These are phyloP conservation scores for Acephala macrosclerotiorum DNA, from an alignment of 2,329 filamentous ascomycete genomes.

Conservation along the genomic window DNA sequence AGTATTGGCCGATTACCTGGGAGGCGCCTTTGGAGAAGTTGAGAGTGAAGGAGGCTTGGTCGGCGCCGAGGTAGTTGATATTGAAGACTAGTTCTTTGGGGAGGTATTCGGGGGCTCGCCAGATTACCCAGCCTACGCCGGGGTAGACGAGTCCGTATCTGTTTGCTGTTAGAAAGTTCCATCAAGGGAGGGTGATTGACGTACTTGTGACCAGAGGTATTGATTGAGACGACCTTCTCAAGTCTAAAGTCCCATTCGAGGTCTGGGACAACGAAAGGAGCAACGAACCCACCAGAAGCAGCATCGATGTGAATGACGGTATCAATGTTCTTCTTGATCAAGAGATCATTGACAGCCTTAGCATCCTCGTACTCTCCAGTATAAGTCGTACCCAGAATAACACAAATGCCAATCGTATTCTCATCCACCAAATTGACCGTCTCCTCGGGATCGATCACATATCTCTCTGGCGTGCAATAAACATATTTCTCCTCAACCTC, in stretches of 20 bases:
- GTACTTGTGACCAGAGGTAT: constrained; percentile 92
- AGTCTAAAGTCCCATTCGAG: constrained; percentile 93
- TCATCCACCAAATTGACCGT: constrained; percentile 68
- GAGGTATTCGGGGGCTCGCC: constrained; percentile 82
- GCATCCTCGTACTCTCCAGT: constrained; percentile 96
- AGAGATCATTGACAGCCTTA: constrained; percentile 88
- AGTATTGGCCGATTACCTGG: constrained; percentile 96
- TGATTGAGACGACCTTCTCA: constrained; percentile 90
- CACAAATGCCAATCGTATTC: constrained; percentile 88
- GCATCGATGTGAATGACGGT: constrained; percentile 94
- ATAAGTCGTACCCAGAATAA: constrained; percentile 91
- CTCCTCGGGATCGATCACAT: constrained; percentile 68
- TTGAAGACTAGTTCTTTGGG: constrained; percentile 94
- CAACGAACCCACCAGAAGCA: constrained; percentile 90
- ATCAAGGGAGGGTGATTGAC: constrained; percentile 37
- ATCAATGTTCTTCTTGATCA: constrained; percentile 77
- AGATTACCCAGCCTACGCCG: constrained; percentile 93
- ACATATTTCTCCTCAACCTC: constrained; percentile 90
- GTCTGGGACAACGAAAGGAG: constrained; percentile 85
- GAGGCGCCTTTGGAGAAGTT: constrained; percentile 97
- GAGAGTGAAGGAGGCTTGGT: constrained; percentile 94
- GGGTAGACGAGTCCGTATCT: constrained; percentile 79
- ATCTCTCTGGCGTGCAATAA: constrained; percentile 67
- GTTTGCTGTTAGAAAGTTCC: constrained; percentile 14
- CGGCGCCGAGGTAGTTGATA: constrained; percentile 97